Base-by-base conservation (phyloP, 2,329 filamentous ascomycete species). In the Fusarium nygamai region DNA sequence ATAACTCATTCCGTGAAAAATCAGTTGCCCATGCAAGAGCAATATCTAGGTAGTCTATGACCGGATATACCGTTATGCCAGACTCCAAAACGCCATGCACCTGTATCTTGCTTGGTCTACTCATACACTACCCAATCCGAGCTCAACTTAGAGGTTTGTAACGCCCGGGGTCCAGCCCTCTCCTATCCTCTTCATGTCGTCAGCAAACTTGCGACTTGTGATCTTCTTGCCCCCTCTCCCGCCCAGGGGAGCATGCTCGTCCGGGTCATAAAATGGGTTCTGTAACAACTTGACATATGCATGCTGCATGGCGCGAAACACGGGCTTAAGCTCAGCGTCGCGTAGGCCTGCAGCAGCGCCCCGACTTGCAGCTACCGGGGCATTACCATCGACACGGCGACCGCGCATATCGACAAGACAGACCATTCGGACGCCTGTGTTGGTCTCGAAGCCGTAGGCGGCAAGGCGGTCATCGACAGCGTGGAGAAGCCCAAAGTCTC, bases 371-470 rank as follows among this genome's bases (percentile, higher is more conserved):
- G 70, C 71, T 6, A 68, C 67, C 16, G 78, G 80, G 58, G 68
- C 59, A 50, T 67, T 66, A 3, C 64, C 64, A 36, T 83, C 84
- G 61, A 86, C 83, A 57, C 88, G 85, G 29, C 92, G 87, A 4
- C 95, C 95, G 76, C 95, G 91, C 89, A 97, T 94, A 84, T 99
- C 96, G 36, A 98, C 92, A 8, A 98, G 90, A 72, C 95, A 92
- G 39, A 98, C 91, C 80, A 99, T 92, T 81, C 96, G 95, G 73
- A 98, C 91, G 46, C 95, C 95, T 33, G 96, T 98, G 83, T 98
- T 98, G 64, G 96, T 98, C 83, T 98, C 90, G 91, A 94, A 98
- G 78, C 96, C 96, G 85, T 98, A 99, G 76, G 95, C 93, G 41
- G 95, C 95, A 53, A 98, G 88, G 33, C 95, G 90, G 85, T 99